A percentile compares a stretch with the other conserved stretches of the same genome.
Evolutionary conservation across 2,329 filamentous ascomycete genomes (phyloP).

Genomic region (Saccharata proteae): DNA sequence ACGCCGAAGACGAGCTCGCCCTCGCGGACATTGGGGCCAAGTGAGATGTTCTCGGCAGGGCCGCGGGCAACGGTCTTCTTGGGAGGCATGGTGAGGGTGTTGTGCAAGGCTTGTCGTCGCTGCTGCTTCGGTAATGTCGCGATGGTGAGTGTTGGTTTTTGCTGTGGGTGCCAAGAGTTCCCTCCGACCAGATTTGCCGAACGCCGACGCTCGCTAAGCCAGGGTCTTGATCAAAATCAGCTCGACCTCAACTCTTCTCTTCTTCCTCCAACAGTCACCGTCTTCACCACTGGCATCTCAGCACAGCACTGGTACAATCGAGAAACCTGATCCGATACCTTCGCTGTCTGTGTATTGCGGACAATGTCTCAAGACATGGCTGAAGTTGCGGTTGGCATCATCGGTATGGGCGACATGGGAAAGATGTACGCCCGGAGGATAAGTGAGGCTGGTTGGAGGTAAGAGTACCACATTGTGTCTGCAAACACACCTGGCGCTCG

Average conservation of each 20-base stretch:
- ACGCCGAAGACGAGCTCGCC: conserved; percentile 95
- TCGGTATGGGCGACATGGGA: conserved; percentile 99
- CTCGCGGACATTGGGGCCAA: conserved; percentile 93
- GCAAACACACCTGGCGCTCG: too few species aligned
- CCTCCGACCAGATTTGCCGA: conserved; percentile 2
- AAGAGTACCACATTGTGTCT: too few species aligned
- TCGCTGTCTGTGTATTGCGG: background rate
- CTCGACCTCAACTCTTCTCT: too few species aligned
- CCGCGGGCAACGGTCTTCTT: conserved; percentile 71
- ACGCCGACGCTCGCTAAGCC: conserved; percentile 4
- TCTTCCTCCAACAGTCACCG: conserved; percentile 5
- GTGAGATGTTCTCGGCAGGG: conserved; percentile 79
- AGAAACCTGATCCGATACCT: too few species aligned
- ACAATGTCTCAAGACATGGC: conserved; percentile 5
- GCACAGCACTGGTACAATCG: background rate
- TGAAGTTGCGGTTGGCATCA: conserved; percentile 62
- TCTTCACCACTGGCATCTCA: background rate
- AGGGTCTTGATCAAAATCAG: conserved; percentile 8
- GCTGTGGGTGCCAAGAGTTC: conserved; percentile 9
- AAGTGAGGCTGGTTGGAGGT: conserved; percentile 94
- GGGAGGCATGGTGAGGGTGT: conserved; percentile 65
- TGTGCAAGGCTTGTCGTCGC: conserved; percentile 23
- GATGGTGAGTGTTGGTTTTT: conserved; percentile 2
- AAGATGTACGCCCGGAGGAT: conserved; percentile 92
- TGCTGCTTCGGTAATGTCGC: too few species aligned